These are phyloP conservation scores for Hyphodiscus hymeniophilus DNA, from an alignment of 495 filamentous ascomycete species.

Conservation along the genomic window DNA sequence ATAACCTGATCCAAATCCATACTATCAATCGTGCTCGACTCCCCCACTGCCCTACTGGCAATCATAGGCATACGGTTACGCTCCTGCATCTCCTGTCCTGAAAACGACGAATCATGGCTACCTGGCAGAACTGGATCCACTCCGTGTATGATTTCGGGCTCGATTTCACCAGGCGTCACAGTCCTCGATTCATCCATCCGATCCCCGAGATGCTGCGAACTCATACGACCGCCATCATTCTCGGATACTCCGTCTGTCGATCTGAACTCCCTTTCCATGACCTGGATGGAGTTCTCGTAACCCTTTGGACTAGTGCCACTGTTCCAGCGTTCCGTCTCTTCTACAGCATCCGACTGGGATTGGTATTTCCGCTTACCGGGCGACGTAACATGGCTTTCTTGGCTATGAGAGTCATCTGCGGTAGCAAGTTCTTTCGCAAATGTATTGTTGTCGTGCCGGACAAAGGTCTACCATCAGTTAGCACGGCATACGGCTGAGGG, in stretches of 20 bases:
- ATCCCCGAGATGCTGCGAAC: neutral
- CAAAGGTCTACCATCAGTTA: slow-evolving; percentile 19
- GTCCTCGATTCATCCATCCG: neutral
- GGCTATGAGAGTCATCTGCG: neutral
- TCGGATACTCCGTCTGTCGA: neutral
- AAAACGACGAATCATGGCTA: neutral
- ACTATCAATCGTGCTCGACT: slow-evolving; percentile 14
- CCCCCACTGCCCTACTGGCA: neutral
- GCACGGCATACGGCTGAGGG: neutral
- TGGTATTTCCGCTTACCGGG: slow-evolving; percentile 21
- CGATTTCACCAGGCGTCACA: neutral
- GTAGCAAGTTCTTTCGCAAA: slow-evolving; percentile 17
- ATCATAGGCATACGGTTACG: slow-evolving; percentile 9
- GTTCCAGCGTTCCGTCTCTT: neutral
- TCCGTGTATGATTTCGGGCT: slow-evolving; percentile 1
- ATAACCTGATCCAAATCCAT: slow-evolving; percentile 23
- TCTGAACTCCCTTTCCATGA: slow-evolving; percentile 10
- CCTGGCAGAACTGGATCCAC: neutral
- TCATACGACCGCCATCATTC: neutral
- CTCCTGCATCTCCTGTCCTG: slow-evolving; percentile 21
- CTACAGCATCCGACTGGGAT: slow-evolving; percentile 1
- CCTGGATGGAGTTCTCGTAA: neutral
- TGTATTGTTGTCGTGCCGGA: slow-evolving; percentile 16
- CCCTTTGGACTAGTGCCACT: neutral
- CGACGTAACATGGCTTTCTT: neutral